Evolutionary conservation across 352 stramenopile genomes (phyloP), one percentile per base, ranked within the genome.

Genomic region (Globisporangium cederbergense): DNA sequence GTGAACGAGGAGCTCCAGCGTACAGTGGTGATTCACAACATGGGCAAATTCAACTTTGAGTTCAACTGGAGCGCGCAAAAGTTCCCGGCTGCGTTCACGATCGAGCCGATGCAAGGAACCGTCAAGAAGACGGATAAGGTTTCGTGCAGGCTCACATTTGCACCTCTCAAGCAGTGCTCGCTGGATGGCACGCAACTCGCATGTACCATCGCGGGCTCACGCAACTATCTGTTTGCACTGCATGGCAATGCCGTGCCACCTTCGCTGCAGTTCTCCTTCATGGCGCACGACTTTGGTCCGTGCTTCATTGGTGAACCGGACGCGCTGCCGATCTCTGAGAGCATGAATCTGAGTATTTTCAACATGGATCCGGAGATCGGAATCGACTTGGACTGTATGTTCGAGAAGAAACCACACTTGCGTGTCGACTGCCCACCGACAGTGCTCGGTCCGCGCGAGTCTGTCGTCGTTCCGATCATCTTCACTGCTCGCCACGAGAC

Each of bases 1-100:
- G 77, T 98, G 25, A 93, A 97, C 59, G 90, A 97, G 52, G 76
- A 77, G 64, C 66, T 77, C 1, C 60, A 77, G 4, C 88, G 86
- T 11, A 76, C 64, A 0, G 68, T 98, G 3, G 74, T 84, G 43
- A 91, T 98, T 51, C 73, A 92, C 51, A 98, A 98, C 71, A 79
- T 70, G 1, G 95, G 95, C 40, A 98, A 98, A 64, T 98, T 98
- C 70, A 98, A 97, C 68, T 98, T 98, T 66, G 94, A 98, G 47
- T 98, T 98, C 62, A 81, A 82, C 30, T 97, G 92, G 82, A 87
- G 59, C 58, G 68, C 80, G 45, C 53, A 60, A 9, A 78, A 76
- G 55, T 68, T 75, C n/a, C 64, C 73, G 9, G 51, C 81, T 6
- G 73, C 75, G 22, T 66, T 95, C 13, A 66, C 65, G 3, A 82